A percentile compares a stretch with the other conserved stretches of the same genome.
phyloP scores from a whole-genome alignment of 176 grass and related monocot species.

The Hordeum vulgare region MorexV3_pseudomolecules_assembly NC_058522.1:520841173-520841672 shows the following conservation, averaged over 20 bases:
- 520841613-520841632: not conserved
- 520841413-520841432: constrained; percentile 32
- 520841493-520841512: constrained; percentile 12
- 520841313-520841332: constrained; percentile 6
- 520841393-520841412: not conserved
- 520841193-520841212: not conserved
- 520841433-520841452: constrained; percentile 33
- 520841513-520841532: constrained; percentile 29
- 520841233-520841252: constrained; percentile 7
- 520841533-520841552: constrained; percentile 29
- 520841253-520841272: constrained; percentile 19
- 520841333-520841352: constrained; percentile 37
- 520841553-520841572: constrained; percentile 41
- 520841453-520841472: constrained; percentile 1
- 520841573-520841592: constrained; percentile 13
- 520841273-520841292: constrained; percentile 53
- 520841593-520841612: constrained; percentile 13
- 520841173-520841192: constrained; percentile 10
- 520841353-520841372: constrained; percentile 39
- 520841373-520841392: constrained; percentile 60
- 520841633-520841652: not conserved
- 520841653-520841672: too few relatives aligned
- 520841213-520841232: not conserved
- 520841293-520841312: constrained; percentile 38
- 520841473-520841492: constrained; percentile 51